phyloP scores from a whole-genome alignment of 2,329 filamentous ascomycete species.

The Pleoardoris graminearum region DNA sequence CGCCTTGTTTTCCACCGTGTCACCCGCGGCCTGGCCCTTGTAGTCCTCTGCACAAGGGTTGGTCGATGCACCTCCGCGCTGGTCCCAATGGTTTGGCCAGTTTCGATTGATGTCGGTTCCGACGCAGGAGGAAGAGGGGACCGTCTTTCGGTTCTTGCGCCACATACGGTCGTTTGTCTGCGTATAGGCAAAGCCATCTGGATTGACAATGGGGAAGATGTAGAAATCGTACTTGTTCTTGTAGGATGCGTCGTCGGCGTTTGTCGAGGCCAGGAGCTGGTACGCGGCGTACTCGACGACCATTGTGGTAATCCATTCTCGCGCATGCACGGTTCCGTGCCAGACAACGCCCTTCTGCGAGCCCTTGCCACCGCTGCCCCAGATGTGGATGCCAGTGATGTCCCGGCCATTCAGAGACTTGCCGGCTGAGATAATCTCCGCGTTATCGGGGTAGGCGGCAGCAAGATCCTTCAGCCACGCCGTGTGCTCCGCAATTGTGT shows the following conservation, averaged over 20 bases:
- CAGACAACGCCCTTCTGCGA: constrained; percentile 43
- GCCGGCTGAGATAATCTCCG: constrained; percentile 41
- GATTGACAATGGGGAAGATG: constrained; percentile 52
- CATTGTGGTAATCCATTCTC: constrained; percentile 46
- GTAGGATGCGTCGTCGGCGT: constrained; percentile 42
- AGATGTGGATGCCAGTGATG: constrained; percentile 46
- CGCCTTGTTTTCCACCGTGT: constrained; percentile 43
- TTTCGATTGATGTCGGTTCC: constrained; percentile 48
- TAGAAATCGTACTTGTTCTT: constrained; percentile 69
- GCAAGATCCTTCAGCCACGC: constrained; percentile 42
- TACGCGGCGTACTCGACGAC: constrained; percentile 44
- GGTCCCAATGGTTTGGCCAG: constrained; percentile 44
- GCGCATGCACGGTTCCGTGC: constrained; percentile 45
- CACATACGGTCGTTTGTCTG: constrained; percentile 45
- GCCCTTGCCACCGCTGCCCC: constrained; percentile 43
- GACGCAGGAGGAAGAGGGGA: constrained; percentile 34
- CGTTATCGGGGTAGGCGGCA: constrained; percentile 40
- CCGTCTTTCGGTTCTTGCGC: constrained; percentile 45
- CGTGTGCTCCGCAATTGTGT: constrained; percentile 40
- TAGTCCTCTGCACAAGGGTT: constrained; percentile 44
- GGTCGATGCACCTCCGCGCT: constrained; percentile 38
- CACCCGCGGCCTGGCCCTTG: constrained; percentile 40
- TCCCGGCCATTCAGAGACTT: constrained; percentile 44
- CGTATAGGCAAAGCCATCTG: constrained; percentile 45
- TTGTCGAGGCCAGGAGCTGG: constrained; percentile 39